Evolutionary conservation across 2,329 filamentous ascomycete genomes (phyloP).

Genomic region (Scopulariopsis brevicaulis): DNA sequence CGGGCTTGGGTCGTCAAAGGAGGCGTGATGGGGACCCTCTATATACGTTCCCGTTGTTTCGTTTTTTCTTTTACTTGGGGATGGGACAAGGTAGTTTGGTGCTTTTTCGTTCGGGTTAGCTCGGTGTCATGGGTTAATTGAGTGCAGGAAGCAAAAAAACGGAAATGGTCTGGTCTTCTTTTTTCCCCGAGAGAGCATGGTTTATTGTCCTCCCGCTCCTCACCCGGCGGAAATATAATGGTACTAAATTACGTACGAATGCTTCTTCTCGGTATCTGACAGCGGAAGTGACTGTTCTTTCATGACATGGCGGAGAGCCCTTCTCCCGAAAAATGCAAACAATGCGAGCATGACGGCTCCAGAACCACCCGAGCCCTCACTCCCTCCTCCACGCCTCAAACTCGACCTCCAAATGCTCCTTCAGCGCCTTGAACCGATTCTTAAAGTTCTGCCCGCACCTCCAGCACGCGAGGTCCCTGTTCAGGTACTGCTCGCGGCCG

Average conservation of each 20-base stretch:
- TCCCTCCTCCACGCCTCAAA: constrained; percentile 64
- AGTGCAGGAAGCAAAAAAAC: neutral
- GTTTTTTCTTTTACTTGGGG: neutral
- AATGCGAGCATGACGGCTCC: too few relatives aligned
- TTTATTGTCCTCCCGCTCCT: neutral
- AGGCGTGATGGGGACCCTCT: neutral
- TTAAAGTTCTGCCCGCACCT: constrained; percentile 65
- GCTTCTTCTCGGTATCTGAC: neutral
- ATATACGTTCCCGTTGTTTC: neutral
- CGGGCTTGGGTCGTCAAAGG: neutral
- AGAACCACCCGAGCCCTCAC: constrained; percentile 19
- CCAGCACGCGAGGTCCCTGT: constrained; percentile 68
- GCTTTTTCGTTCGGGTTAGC: neutral
- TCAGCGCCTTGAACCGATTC: constrained; percentile 62
- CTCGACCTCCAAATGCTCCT: constrained; percentile 64
- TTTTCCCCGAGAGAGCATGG: neutral
- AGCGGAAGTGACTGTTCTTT: neutral
- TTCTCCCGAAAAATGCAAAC: neutral
- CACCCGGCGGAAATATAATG: neutral
- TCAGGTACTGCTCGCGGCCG: constrained; percentile 44
- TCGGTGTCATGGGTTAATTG: neutral
- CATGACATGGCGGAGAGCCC: neutral
- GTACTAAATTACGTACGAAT: neutral
- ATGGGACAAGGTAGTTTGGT: neutral
- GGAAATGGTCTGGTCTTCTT: neutral